phyloP scores from a whole-genome alignment of 148 eudicot species.

The Nyssa sinensis region DNA sequence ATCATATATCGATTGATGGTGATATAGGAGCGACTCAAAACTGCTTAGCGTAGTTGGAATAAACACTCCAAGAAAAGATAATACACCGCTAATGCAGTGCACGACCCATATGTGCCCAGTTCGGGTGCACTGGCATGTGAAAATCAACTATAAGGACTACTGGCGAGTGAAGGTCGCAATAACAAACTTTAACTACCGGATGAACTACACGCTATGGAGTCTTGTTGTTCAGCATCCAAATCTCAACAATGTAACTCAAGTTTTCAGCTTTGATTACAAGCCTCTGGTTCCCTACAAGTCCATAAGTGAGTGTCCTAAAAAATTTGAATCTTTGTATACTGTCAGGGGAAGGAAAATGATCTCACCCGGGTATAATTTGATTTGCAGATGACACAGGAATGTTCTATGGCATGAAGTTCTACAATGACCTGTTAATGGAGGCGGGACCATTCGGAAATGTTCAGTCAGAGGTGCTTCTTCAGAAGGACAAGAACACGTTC shows the following conservation, averaged over 20 bases:
- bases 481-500: slow-evolving; percentile 68
- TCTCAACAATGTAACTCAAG: slow-evolving; percentile 85
- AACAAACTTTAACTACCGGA: slow-evolving; percentile 79
- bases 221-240: slow-evolving; percentile 86
- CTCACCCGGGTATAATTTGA: background rate
- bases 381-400: slow-evolving; percentile 85
- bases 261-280: slow-evolving; percentile 90
- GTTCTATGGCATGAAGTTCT: slow-evolving; percentile 81
- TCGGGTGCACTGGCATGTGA: slow-evolving; percentile 93
- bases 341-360: background rate
- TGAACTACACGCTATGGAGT: slow-evolving; percentile 82
- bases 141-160: slow-evolving; percentile 78
- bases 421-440: slow-evolving; percentile 73
- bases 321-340: background rate
- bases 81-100: slow-evolving; percentile 67
- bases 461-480: slow-evolving; percentile 73
- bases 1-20: background rate
- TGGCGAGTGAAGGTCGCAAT: slow-evolving; percentile 83
- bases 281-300: slow-evolving; percentile 71
- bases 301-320: slow-evolving; percentile 55
- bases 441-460: slow-evolving; percentile 73
- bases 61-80: slow-evolving; percentile 64
- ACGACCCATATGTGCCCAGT: slow-evolving; percentile 93
- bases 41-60: slow-evolving; percentile 48
- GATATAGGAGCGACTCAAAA: slow-evolving; percentile 67